A percentile compares a stretch with the other conserved stretches of the same genome.
Conservation (phyloP, 1,284 basidiomycete genomes). For the Schizopora paradoxa region DNA sequence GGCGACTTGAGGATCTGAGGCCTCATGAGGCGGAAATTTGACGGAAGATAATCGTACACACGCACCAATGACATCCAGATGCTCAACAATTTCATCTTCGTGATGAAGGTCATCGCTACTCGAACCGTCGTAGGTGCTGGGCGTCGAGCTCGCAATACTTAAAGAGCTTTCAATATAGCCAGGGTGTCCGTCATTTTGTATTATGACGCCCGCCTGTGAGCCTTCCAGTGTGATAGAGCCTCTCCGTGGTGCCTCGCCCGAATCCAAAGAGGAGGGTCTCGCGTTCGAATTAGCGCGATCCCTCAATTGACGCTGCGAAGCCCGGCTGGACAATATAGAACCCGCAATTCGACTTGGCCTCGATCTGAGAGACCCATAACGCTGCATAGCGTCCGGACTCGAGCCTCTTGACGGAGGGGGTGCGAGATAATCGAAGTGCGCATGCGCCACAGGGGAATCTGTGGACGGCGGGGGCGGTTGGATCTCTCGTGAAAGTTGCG, state of each 20-base stretch:
- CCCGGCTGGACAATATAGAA: constrained; percentile 20
- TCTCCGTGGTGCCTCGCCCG: neutral
- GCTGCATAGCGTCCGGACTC: neutral
- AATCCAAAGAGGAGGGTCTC: neutral
- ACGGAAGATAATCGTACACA: neutral
- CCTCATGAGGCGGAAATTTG: neutral
- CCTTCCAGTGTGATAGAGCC: constrained; percentile 27
- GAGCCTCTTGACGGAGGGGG: neutral
- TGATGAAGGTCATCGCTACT: constrained; percentile 38
- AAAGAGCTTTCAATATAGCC: constrained; percentile 42
- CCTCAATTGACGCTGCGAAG: neutral
- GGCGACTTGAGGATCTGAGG: constrained; percentile 65
- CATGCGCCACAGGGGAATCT: neutral
- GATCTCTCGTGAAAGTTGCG: neutral
- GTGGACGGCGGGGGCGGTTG: neutral
- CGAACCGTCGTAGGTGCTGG: constrained; percentile 19
- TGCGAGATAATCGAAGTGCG: too few relatives aligned
- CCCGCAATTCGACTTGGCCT: constrained; percentile 27
- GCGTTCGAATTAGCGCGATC: neutral
- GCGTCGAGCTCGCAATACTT: constrained; percentile 30
- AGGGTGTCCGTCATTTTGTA: constrained; percentile 27
- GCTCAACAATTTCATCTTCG: constrained; percentile 69
- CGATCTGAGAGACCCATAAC: neutral
- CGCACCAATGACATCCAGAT: constrained; percentile 72
- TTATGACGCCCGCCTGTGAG: constrained; percentile 29